Evolutionary conservation across 768 basidiomycete genomes (phyloP).

Genomic region (Rhodotorula toruloides): DNA sequence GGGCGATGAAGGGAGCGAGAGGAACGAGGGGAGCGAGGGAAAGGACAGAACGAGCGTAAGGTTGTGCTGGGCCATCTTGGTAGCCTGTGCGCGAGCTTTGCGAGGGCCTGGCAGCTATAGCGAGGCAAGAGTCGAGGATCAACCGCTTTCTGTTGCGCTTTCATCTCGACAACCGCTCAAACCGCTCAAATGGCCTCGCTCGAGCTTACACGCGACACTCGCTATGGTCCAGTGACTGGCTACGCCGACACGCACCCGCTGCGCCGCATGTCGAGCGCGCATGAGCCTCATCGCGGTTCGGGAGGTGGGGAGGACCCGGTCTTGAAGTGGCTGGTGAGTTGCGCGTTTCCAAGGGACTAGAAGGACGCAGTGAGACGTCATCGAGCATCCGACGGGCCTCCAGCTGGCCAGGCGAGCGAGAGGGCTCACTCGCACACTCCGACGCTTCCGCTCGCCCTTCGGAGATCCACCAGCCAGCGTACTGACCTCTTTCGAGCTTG

Average conservation of each 20-base stretch:
- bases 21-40: constrained; percentile 2
- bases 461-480: too few species aligned
- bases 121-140: not conserved
- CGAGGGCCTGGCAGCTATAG: too few species aligned
- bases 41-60: constrained; percentile 5
- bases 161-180: not conserved
- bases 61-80: not conserved
- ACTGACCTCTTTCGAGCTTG: not conserved
- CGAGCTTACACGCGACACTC: not conserved
- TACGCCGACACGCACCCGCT: constrained; percentile 16
- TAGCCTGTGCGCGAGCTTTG: not conserved
- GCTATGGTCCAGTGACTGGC: constrained; percentile 15
- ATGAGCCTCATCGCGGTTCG: not conserved
- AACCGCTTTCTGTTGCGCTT: not conserved
- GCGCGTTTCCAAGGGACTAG: not conserved
- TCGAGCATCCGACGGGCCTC: not conserved
- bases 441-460: too few species aligned
- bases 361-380: too few species aligned
- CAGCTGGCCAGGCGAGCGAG: too few species aligned
- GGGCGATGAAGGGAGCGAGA: not conserved
- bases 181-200: not conserved
- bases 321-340: constrained; percentile 33
- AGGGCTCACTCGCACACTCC: too few species aligned
- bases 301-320: constrained; percentile 1
- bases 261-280: not conserved